A percentile compares a stretch with the other conserved stretches of the same genome.
These are phyloP conservation scores for Yamadazyma takamatsuzukensis DNA, from an alignment of 805 yeast genomes.

Conservation along the genomic window DNA sequence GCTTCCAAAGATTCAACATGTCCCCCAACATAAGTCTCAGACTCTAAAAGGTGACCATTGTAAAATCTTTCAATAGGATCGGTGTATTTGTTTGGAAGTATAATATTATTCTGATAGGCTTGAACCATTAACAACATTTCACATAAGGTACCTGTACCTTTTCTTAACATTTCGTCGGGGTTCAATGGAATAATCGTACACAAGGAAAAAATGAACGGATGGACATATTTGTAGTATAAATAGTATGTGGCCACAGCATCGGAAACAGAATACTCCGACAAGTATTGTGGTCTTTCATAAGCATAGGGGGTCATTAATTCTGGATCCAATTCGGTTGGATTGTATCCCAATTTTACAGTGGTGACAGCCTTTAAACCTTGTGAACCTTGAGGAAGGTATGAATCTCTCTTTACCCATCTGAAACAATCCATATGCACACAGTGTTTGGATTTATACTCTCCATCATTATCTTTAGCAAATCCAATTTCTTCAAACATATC, in stretches of 20 bases:
- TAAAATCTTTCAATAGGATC: conserved; percentile 95
- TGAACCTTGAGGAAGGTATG: conserved; percentile 96
- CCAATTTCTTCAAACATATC: conserved; percentile 93
- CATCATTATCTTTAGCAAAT: conserved; percentile 82
- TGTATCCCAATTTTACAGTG: conserved; percentile 89
- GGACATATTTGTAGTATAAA: conserved; percentile 92
- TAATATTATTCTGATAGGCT: conserved; percentile 73
- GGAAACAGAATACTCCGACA: conserved; percentile 96
- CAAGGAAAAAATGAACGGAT: conserved; percentile 92
- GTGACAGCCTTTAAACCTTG: conserved; percentile 98
- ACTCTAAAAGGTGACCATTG: conserved; percentile 88
- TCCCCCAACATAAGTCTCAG: conserved; percentile 98
- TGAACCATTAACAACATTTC: conserved; percentile 97
- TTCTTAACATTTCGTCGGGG: conserved; percentile 93
- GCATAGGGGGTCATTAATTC: conserved; percentile 99
- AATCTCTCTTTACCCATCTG: conserved; percentile 97
- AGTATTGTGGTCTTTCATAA: conserved; percentile 81
- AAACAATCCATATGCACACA: conserved; percentile 97
- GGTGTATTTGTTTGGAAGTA: conserved; percentile 88
- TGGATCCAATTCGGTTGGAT: conserved; percentile 95
- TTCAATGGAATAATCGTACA: conserved; percentile 94
- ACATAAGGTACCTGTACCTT: conserved; percentile 98
- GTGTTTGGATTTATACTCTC: conserved; percentile 86
- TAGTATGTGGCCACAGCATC: conserved; percentile 99
- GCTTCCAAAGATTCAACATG: conserved; percentile 98